These are phyloP conservation scores for Aspergillus bertholletiae DNA, from an alignment of 495 filamentous ascomycete species.

Conservation along the genomic window DNA sequence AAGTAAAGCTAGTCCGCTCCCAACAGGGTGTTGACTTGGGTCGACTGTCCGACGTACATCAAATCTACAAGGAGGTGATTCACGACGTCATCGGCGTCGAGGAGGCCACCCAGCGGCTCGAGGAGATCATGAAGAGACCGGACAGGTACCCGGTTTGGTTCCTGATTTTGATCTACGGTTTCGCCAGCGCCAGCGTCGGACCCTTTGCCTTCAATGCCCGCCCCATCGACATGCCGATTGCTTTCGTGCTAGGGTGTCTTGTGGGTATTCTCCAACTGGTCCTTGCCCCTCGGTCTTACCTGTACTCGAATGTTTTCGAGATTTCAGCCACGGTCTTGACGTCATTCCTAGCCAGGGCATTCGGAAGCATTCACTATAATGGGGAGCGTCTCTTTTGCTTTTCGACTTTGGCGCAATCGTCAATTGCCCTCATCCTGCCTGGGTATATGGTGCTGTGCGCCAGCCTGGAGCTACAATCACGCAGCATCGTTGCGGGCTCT, in stretches of 20 bases:
- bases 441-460: conserved; percentile 83
- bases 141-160: conserved; percentile 67
- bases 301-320: conserved; percentile 85
- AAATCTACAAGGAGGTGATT: conserved; percentile 90
- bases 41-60: conserved; percentile 77
- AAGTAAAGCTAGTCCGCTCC: conserved; percentile 81
- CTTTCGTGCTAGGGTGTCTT: conserved; percentile 80
- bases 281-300: conserved; percentile 71
- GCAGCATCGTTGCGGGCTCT: conserved; percentile 81
- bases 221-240: conserved; percentile 82
- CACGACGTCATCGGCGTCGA: conserved; percentile 84
- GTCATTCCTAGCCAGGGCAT: conserved; percentile 83
- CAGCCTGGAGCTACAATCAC: conserved; percentile 82
- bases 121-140: conserved; percentile 59
- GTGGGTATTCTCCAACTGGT: conserved; percentile 80
- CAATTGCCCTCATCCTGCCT: conserved; percentile 89
- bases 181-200: conserved; percentile 74
- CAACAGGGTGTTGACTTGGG: conserved; percentile 80
- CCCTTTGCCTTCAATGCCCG: conserved; percentile 90
- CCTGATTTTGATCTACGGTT: conserved; percentile 77
- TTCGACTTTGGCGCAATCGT: conserved; percentile 83
- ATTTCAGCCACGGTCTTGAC: conserved; percentile 82
- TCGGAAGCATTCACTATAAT: conserved; percentile 68
- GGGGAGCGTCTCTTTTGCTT: conserved; percentile 79
- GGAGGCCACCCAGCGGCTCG: conserved; percentile 69